Evolutionary conservation across 106 monocot species (phyloP).

Genomic region (Triglochin maritima): DNA sequence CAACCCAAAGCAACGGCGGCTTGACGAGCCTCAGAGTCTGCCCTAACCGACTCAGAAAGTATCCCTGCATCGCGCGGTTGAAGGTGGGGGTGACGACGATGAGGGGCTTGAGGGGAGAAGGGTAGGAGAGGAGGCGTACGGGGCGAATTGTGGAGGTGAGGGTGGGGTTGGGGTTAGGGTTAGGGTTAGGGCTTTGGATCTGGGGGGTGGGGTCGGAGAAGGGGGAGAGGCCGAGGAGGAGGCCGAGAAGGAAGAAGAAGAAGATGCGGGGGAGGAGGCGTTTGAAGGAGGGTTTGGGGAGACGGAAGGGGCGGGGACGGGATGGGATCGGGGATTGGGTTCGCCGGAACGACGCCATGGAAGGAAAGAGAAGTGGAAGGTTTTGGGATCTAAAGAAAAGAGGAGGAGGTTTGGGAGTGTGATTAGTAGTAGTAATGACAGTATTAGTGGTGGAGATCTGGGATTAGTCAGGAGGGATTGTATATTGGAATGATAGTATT

Average conservation of each 20-base stretch:
- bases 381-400: background rate
- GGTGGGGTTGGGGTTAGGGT: no score
- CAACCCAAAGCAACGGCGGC: conserved; percentile 69
- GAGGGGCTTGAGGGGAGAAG: conserved; percentile 30
- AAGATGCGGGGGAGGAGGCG: background rate
- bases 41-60: conserved; percentile 47
- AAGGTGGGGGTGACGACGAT: conserved; percentile 88
- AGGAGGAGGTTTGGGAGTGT: background rate
- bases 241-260: background rate
- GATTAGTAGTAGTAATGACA: background rate
- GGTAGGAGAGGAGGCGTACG: background rate
- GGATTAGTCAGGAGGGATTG: no score
- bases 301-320: background rate
- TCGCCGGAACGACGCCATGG: no score
- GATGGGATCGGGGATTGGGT: no score
- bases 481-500: no score
- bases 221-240: conserved; percentile 1
- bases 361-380: background rate
- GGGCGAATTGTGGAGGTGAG: background rate
- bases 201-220: background rate
- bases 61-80: conserved; percentile 69
- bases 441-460: no score
- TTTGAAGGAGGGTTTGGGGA: background rate
- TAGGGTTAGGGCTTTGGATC: background rate
- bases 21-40: conserved; percentile 59